Percentiles rank a stretch among this genome's conserved stretches.
Evolutionary conservation across 768 basidiomycete species (phyloP).

Genomic region (Russula brevipes): DNA sequence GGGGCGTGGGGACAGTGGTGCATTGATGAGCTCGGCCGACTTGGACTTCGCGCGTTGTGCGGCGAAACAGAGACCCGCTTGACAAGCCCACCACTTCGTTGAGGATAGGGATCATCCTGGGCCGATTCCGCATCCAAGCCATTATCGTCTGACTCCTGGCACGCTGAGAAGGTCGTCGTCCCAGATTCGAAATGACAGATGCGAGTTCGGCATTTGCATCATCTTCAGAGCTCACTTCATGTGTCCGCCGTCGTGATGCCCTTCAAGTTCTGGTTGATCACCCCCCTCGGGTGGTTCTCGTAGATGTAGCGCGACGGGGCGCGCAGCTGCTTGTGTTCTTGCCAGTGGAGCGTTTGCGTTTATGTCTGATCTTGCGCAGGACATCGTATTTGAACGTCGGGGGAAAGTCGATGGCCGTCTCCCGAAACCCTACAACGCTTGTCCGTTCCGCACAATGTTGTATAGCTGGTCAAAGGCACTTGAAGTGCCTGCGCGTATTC

Average conservation of each 20-base stretch:
- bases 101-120: conserved; percentile 12
- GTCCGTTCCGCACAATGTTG: conserved; percentile 62
- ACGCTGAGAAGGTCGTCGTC: conserved; percentile 39
- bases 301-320: background rate
- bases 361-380: conserved; percentile 49
- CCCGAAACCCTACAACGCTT: conserved; percentile 68
- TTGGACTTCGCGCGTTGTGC: conserved; percentile 25
- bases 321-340: conserved; percentile 32
- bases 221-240: conserved; percentile 33
- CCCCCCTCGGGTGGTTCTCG: background rate
- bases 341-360: conserved; percentile 39
- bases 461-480: conserved; percentile 80
- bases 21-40: conserved; percentile 17
- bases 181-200: conserved; percentile 49
- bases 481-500: conserved; percentile 76
- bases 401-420: conserved; percentile 77
- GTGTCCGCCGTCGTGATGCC: conserved; percentile 28
- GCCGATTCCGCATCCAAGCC: conserved; percentile 22
- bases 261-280: conserved; percentile 34
- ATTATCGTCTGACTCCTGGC: conserved; percentile 22
- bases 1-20: conserved; percentile 1
- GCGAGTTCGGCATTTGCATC: conserved; percentile 40
- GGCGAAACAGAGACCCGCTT: conserved; percentile 23
- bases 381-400: conserved; percentile 96
- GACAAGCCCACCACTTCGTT: conserved; percentile 16